Evolutionary conservation across 345 rosid genomes (phyloP).

Genomic region (Gossypium ekmanianum): DNA sequence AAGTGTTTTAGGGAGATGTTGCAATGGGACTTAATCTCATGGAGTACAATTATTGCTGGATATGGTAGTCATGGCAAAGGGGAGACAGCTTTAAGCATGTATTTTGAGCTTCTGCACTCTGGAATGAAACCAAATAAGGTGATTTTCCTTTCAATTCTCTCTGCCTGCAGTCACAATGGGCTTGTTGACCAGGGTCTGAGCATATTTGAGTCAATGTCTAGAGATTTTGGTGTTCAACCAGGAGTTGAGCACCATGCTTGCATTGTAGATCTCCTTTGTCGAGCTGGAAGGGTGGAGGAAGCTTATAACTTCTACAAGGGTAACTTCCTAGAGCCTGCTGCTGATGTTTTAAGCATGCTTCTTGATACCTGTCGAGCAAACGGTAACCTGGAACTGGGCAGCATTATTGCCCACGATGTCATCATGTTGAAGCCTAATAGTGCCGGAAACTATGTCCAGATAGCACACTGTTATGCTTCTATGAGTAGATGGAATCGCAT

Average conservation of each 20-base stretch:
- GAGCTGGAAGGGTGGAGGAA: slow-evolving; percentile 52
- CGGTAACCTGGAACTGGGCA: slow-evolving; percentile 33
- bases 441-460: slow-evolving; percentile 51
- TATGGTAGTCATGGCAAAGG: slow-evolving; percentile 83
- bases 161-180: slow-evolving; percentile 79
- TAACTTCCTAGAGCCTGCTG: slow-evolving; percentile 32
- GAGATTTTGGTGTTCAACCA: slow-evolving; percentile 43
- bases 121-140: slow-evolving; percentile 65
- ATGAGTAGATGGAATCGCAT: slow-evolving; percentile 53
- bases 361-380: slow-evolving; percentile 50
- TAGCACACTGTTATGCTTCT: slow-evolving; percentile 53
- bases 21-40: slow-evolving; percentile 52
- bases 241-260: slow-evolving; percentile 54
- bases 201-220: slow-evolving; percentile 48
- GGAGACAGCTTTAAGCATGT: slow-evolving; percentile 50
- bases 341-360: slow-evolving; percentile 48
- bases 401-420: slow-evolving; percentile 35
- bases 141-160: slow-evolving; percentile 58
- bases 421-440: slow-evolving; percentile 33
- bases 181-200: slow-evolving; percentile 58
- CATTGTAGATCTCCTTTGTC: slow-evolving; percentile 57
- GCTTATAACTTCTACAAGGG: slow-evolving; percentile 51
- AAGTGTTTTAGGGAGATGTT: slow-evolving; percentile 55
- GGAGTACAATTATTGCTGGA: slow-evolving; percentile 69
- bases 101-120: slow-evolving; percentile 47